Conservation (phyloP, 2,329 filamentous ascomycete genomes). For the Neoascochyta sp. region DNA sequence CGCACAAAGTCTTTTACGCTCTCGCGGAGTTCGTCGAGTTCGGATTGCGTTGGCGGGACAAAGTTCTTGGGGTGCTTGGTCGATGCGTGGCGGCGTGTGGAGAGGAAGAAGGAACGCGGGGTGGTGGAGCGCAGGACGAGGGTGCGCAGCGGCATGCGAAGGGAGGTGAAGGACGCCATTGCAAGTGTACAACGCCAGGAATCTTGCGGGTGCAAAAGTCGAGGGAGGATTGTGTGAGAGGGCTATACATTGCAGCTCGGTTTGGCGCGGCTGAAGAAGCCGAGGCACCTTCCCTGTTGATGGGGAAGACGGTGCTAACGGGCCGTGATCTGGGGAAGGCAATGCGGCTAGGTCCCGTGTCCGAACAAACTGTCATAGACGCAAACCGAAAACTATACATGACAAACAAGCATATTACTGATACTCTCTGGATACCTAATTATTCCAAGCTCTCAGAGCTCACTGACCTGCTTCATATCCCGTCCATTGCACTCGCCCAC, state of each 20-base stretch:
- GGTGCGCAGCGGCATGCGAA: conserved; percentile 38
- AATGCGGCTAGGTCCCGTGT: conserved; percentile 13
- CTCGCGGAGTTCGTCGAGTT: conserved; percentile 76
- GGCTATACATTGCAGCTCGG: conserved; percentile 12
- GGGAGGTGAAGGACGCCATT: conserved; percentile 34
- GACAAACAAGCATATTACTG: background rate
- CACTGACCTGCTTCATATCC: conserved; percentile 31
- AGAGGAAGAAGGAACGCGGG: conserved; percentile 14
- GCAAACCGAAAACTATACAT: background rate
- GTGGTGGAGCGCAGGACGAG: conserved; percentile 39
- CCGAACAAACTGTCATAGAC: background rate
- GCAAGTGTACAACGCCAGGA: conserved; percentile 16
- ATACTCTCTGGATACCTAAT: too few relatives aligned
- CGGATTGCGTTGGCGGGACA: conserved; percentile 63
- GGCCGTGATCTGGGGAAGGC: conserved; percentile 15
- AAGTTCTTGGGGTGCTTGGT: conserved; percentile 68
- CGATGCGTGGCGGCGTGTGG: conserved; percentile 51
- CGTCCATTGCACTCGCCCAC: conserved; percentile 47
- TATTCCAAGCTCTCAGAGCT: conserved; percentile 23
- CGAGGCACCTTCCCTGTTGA: conserved; percentile 16
- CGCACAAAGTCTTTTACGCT: conserved; percentile 82
- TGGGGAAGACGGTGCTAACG: conserved; percentile 15
- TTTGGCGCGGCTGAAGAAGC: conserved; percentile 22
- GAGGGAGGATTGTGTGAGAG: background rate
- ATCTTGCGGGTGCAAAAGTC: too few relatives aligned